Conservation (phyloP, 176 grass and related monocot species). For the Aechmea fasciata region DNA sequence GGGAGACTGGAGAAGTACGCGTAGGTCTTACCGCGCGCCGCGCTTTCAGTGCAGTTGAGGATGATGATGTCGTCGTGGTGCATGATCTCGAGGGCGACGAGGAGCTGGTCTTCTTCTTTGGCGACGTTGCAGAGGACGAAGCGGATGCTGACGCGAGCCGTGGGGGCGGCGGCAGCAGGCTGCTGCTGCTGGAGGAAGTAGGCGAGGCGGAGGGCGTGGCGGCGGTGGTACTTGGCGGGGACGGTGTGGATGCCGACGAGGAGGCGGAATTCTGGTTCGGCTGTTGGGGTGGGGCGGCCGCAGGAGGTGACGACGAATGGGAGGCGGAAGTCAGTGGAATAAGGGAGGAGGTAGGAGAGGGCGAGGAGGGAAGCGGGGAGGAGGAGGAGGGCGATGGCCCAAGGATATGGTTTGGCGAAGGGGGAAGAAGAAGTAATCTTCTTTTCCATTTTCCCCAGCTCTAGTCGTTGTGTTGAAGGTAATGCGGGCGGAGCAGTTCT, state of each 20-base stretch:
- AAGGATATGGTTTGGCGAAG: no score
- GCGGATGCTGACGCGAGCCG: constrained; percentile 43
- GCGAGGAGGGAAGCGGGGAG: no score
- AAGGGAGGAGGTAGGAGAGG: no score
- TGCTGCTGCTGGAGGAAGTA: constrained; percentile 43
- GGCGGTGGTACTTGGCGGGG: constrained; percentile 36
- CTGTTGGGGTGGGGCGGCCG: not conserved
- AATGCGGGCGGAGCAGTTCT: no score
- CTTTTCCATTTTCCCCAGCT: no score
- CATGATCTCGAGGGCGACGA: constrained; percentile 47
- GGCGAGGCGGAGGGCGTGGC: constrained; percentile 51
- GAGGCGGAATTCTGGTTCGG: constrained; percentile 6
- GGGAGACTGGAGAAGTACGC: constrained; percentile 49
- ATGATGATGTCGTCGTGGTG: constrained; percentile 50
- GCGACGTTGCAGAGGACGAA: constrained; percentile 44
- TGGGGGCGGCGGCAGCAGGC: no score
- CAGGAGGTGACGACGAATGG: constrained; percentile 7
- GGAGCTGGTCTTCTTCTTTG: constrained; percentile 5
- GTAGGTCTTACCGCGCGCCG: constrained; percentile 45
- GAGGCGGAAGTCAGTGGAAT: not conserved
- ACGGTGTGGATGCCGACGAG: constrained; percentile 49
- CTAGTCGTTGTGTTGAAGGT: no score
- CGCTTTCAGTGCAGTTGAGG: constrained; percentile 43
- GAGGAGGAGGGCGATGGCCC: constrained; percentile 14
- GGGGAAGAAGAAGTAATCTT: no score